A percentile compares a stretch with the other conserved stretches of the same genome.
These are phyloP conservation scores for Hymenoscyphus albidus DNA, from an alignment of 2,329 filamentous ascomycete genomes.

Conservation along the genomic window DNA sequence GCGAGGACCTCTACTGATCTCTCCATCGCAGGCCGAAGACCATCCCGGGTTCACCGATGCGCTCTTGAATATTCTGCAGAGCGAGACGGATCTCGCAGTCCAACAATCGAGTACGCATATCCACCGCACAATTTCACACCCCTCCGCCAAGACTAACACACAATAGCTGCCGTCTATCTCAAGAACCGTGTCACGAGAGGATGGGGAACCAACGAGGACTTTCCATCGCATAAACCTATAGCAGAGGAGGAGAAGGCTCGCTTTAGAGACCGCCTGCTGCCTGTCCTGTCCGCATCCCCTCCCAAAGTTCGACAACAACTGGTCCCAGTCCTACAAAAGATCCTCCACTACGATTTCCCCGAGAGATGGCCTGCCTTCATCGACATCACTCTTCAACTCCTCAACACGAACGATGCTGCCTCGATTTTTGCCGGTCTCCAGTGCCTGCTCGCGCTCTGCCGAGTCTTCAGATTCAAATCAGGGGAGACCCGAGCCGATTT, in stretches of 20 bases:
- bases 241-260: constrained; percentile 84
- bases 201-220: constrained; percentile 78
- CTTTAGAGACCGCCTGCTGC: constrained; percentile 83
- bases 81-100: constrained; percentile 79
- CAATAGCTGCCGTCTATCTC: constrained; percentile 86
- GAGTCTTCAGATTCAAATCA: constrained; percentile 89
- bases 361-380: constrained; percentile 92
- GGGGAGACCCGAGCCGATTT: constrained; percentile 80
- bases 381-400: constrained; percentile 83
- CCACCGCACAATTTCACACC: constrained; percentile 22
- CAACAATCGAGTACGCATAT: constrained; percentile 76
- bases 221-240: constrained; percentile 64
- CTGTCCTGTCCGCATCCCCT: constrained; percentile 76
- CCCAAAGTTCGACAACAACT: constrained; percentile 86
- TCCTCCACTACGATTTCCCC: constrained; percentile 93
- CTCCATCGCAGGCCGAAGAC: constrained; percentile 68
- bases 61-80: constrained; percentile 83
- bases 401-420: constrained; percentile 79
- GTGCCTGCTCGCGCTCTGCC: constrained; percentile 90
- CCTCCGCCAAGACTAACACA: constrained; percentile 32
- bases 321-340: constrained; percentile 90
- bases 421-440: constrained; percentile 92
- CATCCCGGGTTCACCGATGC: constrained; percentile 87
- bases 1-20: constrained; percentile 16
- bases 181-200: constrained; percentile 95